Evolutionary conservation across 1,139 yeast genomes (phyloP), one percentile per base, ranked within the genome.

Genomic region (Pneumocystis murina): DNA sequence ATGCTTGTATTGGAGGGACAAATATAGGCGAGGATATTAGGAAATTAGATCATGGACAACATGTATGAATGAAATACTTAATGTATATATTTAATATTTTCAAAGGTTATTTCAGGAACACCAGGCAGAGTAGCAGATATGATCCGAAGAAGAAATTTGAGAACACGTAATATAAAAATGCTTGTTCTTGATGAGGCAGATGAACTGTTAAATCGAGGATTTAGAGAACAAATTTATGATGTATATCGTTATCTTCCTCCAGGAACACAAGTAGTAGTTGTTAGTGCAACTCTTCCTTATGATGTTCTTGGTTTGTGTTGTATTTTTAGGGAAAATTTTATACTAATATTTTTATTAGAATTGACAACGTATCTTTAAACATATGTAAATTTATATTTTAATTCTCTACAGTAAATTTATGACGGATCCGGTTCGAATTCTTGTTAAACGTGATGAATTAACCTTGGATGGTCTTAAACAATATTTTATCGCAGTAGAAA

Each of bases 1-100:
- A 92, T 76, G 97, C 97, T 69, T 91, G 96, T 76, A 92, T 92
- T 75, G 98, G 98, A 82, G 98, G 98, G 82, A 91, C 96, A 72
- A 84, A 94, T 68, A 82, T 88, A 77, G 82, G 82, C 71, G 96
- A 90, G 72, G 98, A 92, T 80, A 86, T 89, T 72, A 89, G 87
- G 75, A 95, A 94, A 70, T 85, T 92, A 79, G 87, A 84, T 76
- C 82, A 85, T 68, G 97, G 97, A 77, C 95, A 89, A 71, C 98
- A 92, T 80, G 83, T 48, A 48, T 48, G 55, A 24, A 10, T 40
- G 6, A 10, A 12, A 48, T 20, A 48, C 7, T 2, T 41, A 1
- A 17, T 41, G 6, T 7, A 12, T 17, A 41, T 7, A 41, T n/a
- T 6, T 41, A 12, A 17, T 41, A 41, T 41, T 48, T 48, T 48